Evolutionary conservation across 108 stramenopile species (phyloP).

Genomic region (Nannochloropsis oceanica): DNA sequence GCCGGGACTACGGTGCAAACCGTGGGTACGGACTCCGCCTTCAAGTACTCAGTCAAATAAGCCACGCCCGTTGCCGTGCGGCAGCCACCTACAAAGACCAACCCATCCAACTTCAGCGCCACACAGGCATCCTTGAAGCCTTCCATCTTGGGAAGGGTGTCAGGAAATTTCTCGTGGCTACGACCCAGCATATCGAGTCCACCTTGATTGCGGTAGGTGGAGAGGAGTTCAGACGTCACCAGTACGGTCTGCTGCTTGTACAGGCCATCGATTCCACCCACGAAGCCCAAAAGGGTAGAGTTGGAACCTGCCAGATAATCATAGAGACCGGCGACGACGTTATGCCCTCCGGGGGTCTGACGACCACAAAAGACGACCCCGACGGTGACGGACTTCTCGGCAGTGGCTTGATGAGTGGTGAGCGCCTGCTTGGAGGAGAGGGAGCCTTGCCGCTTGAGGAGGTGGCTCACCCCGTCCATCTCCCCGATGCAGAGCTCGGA

Average conservation of each 20-base stretch:
- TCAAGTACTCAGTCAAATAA: conserved; percentile 31
- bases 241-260: conserved; percentile 23
- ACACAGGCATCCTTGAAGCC: conserved; percentile 10
- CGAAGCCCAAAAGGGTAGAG: conserved; percentile 22
- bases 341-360: conserved; percentile 31
- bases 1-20: conserved; percentile 25
- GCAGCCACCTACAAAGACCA: conserved; percentile 28
- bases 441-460: background rate
- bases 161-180: conserved; percentile 10
- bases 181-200: conserved; percentile 34
- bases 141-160: conserved; percentile 6
- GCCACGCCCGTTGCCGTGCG: conserved; percentile 33
- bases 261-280: conserved; percentile 25
- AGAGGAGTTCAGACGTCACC: conserved; percentile 22
- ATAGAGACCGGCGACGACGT: conserved; percentile 27
- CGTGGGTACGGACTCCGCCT: conserved; percentile 14
- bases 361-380: conserved; percentile 8
- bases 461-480: background rate
- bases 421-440: background rate
- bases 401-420: background rate
- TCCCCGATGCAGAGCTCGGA: background rate
- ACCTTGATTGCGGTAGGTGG: conserved; percentile 21
- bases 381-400: background rate
- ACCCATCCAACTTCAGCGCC: conserved; percentile 23
- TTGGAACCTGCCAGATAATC: conserved; percentile 10